Base-by-base conservation (phyloP, 177 flowering plant species). In the Tripterygium wilfordii region DNA sequence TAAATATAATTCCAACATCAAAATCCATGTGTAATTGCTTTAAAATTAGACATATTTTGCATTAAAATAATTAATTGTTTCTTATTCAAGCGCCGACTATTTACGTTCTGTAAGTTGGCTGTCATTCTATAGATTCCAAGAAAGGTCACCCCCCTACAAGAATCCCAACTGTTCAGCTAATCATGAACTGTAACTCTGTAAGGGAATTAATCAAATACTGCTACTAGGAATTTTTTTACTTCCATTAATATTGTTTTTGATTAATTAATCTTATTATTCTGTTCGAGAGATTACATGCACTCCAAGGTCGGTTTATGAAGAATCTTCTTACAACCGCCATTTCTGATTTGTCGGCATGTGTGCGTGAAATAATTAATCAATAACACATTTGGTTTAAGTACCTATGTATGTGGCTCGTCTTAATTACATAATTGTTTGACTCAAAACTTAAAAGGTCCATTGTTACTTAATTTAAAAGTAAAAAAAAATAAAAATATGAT, bases 291-390 rank as follows among this genome's bases (percentile, higher is more conserved):
- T 42, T 52, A 44, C 24, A 47, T 21, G 21, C n/a, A 43, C 23
- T 5, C 10, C 32, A 53, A 45, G 40, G 61, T 58, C 71, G 67
- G 71, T 62, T 58, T 7, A 31, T n/a, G n/a, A 29, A 55, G 42
- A 21, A 33, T 45, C 47, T 36, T 28, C 43, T 8, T 2, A 8
- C 38, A 41, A 52, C 66, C 54, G 47, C 51, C 48, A 51, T 49
- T 57, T 67, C 62, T 63, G 61, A 60, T 51, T 55, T 59, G 72
- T 63, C 68, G 65, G 72, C 59, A 52, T 32, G 36, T 31, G 39
- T 36, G 3, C 39, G 2, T 10, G 19, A 16, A 16, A n/a, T n/a
- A 36, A 38, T 38, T 38, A 2, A 8, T 1, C 9, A 5, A 9
- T 38, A 10, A 18, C 42, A 38, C 42, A 38, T 38, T 38, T 38